Evolutionary conservation across 1,284 basidiomycete genomes (phyloP).

Genomic region (Wallemia mellicola): DNA sequence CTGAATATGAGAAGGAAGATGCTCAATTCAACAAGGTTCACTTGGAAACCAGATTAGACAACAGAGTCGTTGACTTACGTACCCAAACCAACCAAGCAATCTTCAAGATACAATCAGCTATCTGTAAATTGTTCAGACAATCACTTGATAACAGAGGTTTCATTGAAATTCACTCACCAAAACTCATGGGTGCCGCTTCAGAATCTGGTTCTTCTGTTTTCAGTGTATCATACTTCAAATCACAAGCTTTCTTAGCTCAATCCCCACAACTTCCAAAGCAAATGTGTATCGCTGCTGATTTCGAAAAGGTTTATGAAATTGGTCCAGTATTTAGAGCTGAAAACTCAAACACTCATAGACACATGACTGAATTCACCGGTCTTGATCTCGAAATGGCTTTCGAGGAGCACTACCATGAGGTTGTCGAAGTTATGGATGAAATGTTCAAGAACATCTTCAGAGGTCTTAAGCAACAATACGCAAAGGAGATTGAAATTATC

Average conservation of each 20-base stretch:
- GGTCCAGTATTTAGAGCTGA: constrained; percentile 92
- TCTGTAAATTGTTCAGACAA: constrained; percentile 66
- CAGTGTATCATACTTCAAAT: constrained; percentile 94
- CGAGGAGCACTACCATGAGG: constrained; percentile 94
- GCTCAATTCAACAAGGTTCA: constrained; percentile 29
- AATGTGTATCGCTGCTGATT: constrained; percentile 96
- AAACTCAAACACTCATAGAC: constrained; percentile 85
- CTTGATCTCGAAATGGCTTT: constrained; percentile 98
- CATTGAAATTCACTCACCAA: constrained; percentile 88
- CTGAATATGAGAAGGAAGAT: constrained; percentile 35
- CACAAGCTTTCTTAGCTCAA: constrained; percentile 81
- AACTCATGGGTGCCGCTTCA: constrained; percentile 86
- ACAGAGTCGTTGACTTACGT: constrained; percentile 80
- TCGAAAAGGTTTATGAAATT: constrained; percentile 93
- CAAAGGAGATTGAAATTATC: constrained; percentile 48
- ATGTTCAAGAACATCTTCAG: constrained; percentile 59
- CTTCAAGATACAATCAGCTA: constrained; percentile 67
- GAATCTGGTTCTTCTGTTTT: constrained; percentile 93
- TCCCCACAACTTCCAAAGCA: constrained; percentile 93
- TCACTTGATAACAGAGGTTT: constrained; percentile 48
- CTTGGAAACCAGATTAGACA: constrained; percentile 78
- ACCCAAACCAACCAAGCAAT: constrained; percentile 90
- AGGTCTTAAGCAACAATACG: constrained; percentile 42
- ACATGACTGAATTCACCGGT: constrained; percentile 95
- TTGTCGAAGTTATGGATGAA: constrained; percentile 55